These are phyloP conservation scores for Hippophae tibetana DNA, from an alignment of 306 rosid genomes.

Conservation along the genomic window DNA sequence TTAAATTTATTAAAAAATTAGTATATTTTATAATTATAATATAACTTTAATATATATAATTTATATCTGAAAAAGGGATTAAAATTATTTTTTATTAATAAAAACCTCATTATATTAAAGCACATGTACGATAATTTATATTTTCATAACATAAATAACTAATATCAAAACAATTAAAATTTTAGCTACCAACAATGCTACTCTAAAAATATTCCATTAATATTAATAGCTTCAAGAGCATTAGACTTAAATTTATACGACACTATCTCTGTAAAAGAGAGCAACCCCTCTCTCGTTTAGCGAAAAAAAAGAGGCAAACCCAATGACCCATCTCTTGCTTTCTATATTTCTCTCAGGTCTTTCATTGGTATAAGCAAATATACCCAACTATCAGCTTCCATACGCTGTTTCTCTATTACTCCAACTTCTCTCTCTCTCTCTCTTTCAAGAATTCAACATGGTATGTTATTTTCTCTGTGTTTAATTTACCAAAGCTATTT, in stretches of 20 bases:
- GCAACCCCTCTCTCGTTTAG: constrained; percentile 13
- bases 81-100: no score
- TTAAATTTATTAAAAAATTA: no score
- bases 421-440: constrained; percentile 19
- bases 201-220: neutral
- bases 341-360: constrained; percentile 10
- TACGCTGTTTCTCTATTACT: constrained; percentile 49
- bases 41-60: no score
- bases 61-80: no score
- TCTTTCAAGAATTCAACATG: constrained; percentile 17
- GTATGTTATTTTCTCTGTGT: neutral
- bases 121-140: no score
- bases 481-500: neutral
- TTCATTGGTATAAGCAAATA: constrained; percentile 46
- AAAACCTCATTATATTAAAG: no score
- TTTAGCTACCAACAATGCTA: no score
- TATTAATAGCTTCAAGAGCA: neutral
- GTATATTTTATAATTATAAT: no score
- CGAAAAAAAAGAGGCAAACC: constrained; percentile 34
- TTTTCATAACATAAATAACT: no score
- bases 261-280: neutral
- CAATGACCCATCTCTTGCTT: constrained; percentile 11
- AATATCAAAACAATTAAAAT: no score
- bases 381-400: constrained; percentile 30
- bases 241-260: neutral